These are phyloP conservation scores for Beauveria asiatica DNA, from an alignment of 2,329 filamentous ascomycete species.

Conservation along the genomic window DNA sequence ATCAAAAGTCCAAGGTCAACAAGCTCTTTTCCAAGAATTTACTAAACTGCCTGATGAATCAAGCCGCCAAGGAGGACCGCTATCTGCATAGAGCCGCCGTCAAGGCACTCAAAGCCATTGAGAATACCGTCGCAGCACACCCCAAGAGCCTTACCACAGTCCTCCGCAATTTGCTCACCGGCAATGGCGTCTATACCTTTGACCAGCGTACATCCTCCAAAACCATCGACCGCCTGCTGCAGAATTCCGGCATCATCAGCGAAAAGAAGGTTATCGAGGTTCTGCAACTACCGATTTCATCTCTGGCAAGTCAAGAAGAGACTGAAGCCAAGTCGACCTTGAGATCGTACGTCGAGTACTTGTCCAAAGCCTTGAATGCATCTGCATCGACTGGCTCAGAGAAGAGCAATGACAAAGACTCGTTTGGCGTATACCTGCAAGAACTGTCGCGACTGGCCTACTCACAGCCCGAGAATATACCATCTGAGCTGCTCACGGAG, in stretches of 20 bases:
- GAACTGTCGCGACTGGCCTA: slow-evolving; percentile 50
- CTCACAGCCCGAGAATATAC: slow-evolving; percentile 34
- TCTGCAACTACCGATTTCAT: slow-evolving; percentile 35
- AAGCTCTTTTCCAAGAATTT: slow-evolving; percentile 76
- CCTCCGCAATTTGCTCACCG: slow-evolving; percentile 59
- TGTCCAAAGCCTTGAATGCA: slow-evolving; percentile 42
- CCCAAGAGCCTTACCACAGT: slow-evolving; percentile 52
- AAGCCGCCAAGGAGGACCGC: slow-evolving; percentile 66
- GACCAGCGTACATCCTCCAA: slow-evolving; percentile 81
- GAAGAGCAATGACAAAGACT: slow-evolving; percentile 20
- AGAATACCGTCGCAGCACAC: slow-evolving; percentile 53
- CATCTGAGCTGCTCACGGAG: slow-evolving; percentile 38
- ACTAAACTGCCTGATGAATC: slow-evolving; percentile 73
- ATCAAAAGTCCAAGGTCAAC: slow-evolving; percentile 37
- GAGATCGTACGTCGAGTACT: slow-evolving; percentile 44
- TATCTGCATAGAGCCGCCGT: slow-evolving; percentile 73
- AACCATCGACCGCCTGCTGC: slow-evolving; percentile 67
- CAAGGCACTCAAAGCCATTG: slow-evolving; percentile 65
- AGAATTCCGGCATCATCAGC: slow-evolving; percentile 48
- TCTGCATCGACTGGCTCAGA: slow-evolving; percentile 20
- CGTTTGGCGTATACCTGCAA: slow-evolving; percentile 35
- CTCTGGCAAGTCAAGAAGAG: slow-evolving; percentile 19
- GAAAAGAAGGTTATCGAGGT: slow-evolving; percentile 43
- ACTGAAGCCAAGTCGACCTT: slow-evolving; percentile 26
- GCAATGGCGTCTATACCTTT: slow-evolving; percentile 67